phyloP scores from a whole-genome alignment of 345 rosid genomes.

The Aquilaria malaccensis region DNA sequence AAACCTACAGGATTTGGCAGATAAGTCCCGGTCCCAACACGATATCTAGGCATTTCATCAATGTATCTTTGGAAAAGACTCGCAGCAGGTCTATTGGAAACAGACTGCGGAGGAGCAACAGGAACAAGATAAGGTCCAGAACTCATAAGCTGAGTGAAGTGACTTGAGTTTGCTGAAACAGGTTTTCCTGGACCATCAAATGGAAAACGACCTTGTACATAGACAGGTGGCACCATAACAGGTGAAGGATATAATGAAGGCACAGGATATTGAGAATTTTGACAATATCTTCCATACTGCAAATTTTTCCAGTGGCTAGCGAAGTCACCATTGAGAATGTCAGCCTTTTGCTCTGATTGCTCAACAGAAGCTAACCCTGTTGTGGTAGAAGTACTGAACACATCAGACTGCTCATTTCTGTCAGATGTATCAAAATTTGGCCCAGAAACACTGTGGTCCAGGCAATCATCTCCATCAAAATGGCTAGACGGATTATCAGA shows the following conservation, averaged over 20 bases:
- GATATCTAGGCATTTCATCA: constrained; percentile 15
- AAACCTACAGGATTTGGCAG: constrained; percentile 21
- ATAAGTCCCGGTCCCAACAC: constrained; percentile 17
- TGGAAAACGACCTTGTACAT: constrained; percentile 13
- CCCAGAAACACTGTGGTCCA: background rate
- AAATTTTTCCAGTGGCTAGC: constrained; percentile 22
- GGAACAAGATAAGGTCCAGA: constrained; percentile 14
- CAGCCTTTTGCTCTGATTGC: constrained; percentile 12
- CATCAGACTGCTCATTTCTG: constrained; percentile 3
- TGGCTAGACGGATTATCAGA: constrained; percentile 2
- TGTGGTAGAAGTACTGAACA: constrained; percentile 3
- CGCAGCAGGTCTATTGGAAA: constrained; percentile 6
- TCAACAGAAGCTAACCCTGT: constrained; percentile 2
- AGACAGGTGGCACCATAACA: constrained; percentile 11
- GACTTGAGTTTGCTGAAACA: constrained; percentile 3
- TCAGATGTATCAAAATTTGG: constrained; percentile 6
- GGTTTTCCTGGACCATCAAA: constrained; percentile 17
- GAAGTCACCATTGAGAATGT: constrained; percentile 21
- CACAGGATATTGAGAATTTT: constrained; percentile 3
- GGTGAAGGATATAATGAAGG: constrained; percentile 8
- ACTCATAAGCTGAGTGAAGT: constrained; percentile 10
- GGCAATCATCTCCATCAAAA: background rate
- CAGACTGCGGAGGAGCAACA: constrained; percentile 5
- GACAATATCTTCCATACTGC: constrained; percentile 24
- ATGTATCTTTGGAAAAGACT: constrained; percentile 9